Conservation (phyloP, 805 yeast genomes). For the Candida insectorum region DNA sequence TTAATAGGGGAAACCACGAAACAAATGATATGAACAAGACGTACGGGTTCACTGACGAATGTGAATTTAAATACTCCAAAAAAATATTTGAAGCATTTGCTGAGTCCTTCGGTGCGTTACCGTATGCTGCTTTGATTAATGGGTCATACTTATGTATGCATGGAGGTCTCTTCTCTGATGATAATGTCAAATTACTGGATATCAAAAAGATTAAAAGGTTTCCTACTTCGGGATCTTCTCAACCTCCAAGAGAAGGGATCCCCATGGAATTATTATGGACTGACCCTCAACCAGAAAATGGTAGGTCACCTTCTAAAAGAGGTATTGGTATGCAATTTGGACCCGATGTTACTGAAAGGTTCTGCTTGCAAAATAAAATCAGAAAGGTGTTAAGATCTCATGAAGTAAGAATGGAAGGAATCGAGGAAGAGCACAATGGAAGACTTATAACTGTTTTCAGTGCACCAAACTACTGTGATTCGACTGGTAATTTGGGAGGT, state of each 20-base stretch:
- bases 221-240: constrained; percentile 47
- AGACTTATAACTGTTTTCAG: constrained; percentile 89
- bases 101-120: constrained; percentile 81
- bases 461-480: constrained; percentile 97
- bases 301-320: constrained; percentile 85
- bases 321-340: constrained; percentile 97
- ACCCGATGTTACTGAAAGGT: constrained; percentile 83
- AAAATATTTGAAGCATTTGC: constrained; percentile 78
- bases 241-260: constrained; percentile 87
- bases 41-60: constrained; percentile 95
- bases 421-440: constrained; percentile 82
- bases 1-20: constrained; percentile 96
- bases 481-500: constrained; percentile 88
- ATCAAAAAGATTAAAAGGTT: constrained; percentile 70
- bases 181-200: constrained; percentile 67
- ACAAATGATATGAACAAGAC: constrained; percentile 95
- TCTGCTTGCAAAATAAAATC: constrained; percentile 68
- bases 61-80: constrained; percentile 83
- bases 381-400: constrained; percentile 88
- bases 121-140: constrained; percentile 80
- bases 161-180: constrained; percentile 89
- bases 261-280: constrained; percentile 98
- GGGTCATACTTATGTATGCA: constrained; percentile 84
- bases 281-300: constrained; percentile 80
- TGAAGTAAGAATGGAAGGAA: constrained; percentile 92